Base-by-base conservation (phyloP, 306 rosid genomes). In the Lagenaria siceraria region DNA sequence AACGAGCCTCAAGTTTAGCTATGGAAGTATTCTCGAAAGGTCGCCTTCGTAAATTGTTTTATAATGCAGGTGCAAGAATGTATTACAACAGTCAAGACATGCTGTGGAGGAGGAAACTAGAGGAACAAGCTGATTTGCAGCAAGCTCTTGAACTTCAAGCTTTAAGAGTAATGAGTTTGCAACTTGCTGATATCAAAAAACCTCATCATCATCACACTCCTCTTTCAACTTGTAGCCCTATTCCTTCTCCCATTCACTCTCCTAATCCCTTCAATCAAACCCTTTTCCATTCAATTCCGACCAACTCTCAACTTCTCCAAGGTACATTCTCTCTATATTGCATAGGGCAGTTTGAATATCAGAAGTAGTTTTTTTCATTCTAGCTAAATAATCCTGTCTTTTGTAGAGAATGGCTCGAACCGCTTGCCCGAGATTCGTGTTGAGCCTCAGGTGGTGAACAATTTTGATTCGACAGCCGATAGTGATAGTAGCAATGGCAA, bases 41-140 rank as follows among this genome's bases (percentile, higher is more conserved):
- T 29, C 8, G 15, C 7, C 4, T 11, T 40, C 1, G 43, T 68
- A 40, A 68, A 31, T 10, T 38, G 33, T 68, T 42, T 68, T 70
- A 22, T 2, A 24, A 40, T 59, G 21, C 48, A 91, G 96, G 54
- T 86, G 97, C 91, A 1, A 87, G 97, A 84, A 88, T 95, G 99
- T 88, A 84, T 74, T 95, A 88, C 71, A 92, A 83, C 77, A 73
- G 95, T 7, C 97, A 90, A 81, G 99, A 95, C 80, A 78, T 90
- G 86, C 81, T 92, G 65, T 87, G 89, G 97, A 89, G 97, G 86
- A 92, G 97, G 89, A 95, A 95, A 78, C 66, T 95, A 46, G 97
- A 92, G 79, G 97, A 90, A 78, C 96, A 90, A 76, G 97, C 96
- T 77, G 98, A 92, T 75, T 76, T 92, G 85, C 90, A 5, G 49